phyloP scores from a whole-genome alignment of 192 early-diverging fungal genomes.

The Allomyces javanicus region DNA sequence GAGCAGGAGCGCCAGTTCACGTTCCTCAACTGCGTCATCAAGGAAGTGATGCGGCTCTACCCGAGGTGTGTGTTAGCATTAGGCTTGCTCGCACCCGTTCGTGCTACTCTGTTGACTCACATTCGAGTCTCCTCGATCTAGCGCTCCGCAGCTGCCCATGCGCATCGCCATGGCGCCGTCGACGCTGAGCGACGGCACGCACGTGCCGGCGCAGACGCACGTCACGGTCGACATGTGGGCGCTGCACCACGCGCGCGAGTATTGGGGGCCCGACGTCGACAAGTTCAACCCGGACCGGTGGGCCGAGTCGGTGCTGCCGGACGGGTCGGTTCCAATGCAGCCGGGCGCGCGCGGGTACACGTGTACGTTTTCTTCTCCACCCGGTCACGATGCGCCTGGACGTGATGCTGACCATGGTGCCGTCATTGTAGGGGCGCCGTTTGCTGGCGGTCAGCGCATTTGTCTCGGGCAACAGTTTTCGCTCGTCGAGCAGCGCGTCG shows the following conservation, averaged over 20 bases:
- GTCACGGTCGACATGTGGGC: slow-evolving; percentile 20
- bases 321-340: background rate
- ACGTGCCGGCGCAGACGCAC: slow-evolving; percentile 15
- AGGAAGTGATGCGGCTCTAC: background rate
- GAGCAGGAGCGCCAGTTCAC: background rate
- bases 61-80: slow-evolving; percentile 7
- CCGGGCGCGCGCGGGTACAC: background rate
- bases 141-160: too few relatives aligned
- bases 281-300: slow-evolving; percentile 25
- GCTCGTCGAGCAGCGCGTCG: slow-evolving; percentile 33
- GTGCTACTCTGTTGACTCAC: too few relatives aligned
- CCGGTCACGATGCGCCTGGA: background rate
- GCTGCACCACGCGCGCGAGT: slow-evolving; percentile 21
- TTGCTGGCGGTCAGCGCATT: slow-evolving; percentile 34
- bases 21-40: background rate
- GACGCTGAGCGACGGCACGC: slow-evolving; percentile 8
- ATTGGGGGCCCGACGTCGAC: slow-evolving; percentile 19
- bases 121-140: too few relatives aligned
- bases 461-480: slow-evolving; percentile 47
- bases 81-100: too few relatives aligned
- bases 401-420: background rate
- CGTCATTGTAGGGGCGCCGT: slow-evolving; percentile 24
- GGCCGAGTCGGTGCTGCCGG: slow-evolving; percentile 6
- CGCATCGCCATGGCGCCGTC: too few relatives aligned
- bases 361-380: background rate